These are phyloP conservation scores for Pyrrhoderma noxium DNA, from an alignment of 1,284 basidiomycete species.

Conservation along the genomic window DNA sequence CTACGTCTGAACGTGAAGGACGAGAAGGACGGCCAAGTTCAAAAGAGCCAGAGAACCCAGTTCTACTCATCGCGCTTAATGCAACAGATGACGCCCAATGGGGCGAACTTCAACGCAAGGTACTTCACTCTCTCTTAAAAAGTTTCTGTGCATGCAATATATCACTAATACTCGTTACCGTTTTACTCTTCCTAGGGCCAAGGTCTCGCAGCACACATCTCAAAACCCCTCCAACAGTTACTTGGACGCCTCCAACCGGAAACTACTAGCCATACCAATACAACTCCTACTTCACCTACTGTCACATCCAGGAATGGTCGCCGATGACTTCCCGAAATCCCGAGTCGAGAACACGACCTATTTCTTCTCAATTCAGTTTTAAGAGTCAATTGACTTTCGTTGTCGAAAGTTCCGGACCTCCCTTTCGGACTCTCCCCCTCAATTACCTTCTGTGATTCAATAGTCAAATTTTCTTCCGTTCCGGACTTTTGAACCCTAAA, in stretches of 20 bases:
- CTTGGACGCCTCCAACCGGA: neutral
- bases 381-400: no score
- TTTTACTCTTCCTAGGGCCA: no score
- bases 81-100: constrained; percentile 51
- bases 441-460: no score
- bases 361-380: no score
- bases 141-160: no score
- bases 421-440: no score
- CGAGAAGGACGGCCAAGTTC: neutral
- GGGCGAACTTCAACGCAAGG: constrained; percentile 57
- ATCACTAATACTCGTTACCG: no score
- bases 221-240: constrained; percentile 12
- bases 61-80: constrained; percentile 65
- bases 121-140: constrained; percentile 23
- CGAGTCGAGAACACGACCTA: no score
- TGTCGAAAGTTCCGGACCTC: no score
- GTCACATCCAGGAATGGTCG: constrained; percentile 3
- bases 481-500: no score
- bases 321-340: neutral
- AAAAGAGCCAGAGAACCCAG: constrained; percentile 32
- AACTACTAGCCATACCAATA: no score
- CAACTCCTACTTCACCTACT: neutral
- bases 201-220: constrained; percentile 12
- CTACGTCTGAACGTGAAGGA: neutral
- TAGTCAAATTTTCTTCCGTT: no score